phyloP scores from a whole-genome alignment of 2,329 filamentous ascomycete genomes.

The Shiraia bambusicola region DNA sequence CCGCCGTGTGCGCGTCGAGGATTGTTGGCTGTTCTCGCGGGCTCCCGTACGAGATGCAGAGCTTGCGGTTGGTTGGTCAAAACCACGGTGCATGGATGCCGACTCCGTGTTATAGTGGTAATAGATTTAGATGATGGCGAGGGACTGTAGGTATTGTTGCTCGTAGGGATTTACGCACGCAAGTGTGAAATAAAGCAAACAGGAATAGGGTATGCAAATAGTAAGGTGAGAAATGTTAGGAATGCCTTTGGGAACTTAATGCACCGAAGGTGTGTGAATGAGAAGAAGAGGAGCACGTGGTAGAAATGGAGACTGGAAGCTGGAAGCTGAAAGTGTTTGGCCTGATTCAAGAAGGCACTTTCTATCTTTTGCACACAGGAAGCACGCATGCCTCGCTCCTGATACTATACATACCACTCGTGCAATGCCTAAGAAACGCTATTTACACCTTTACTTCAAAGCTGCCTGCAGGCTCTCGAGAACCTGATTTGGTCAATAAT shows the following conservation, averaged over 20 bases:
- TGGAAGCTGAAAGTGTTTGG: conserved; percentile 24
- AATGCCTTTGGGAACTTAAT: conserved; percentile 19
- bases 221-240: conserved; percentile 15
- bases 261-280: conserved; percentile 15
- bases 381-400: conserved; percentile 30
- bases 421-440: conserved; percentile 31
- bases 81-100: conserved; percentile 24
- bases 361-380: conserved; percentile 36
- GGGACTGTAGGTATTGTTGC: too few species aligned
- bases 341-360: conserved; percentile 30
- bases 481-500: conserved; percentile 59
- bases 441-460: conserved; percentile 70
- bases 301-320: conserved; percentile 5
- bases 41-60: conserved; percentile 17
- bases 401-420: conserved; percentile 42
- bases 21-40: conserved; percentile 15
- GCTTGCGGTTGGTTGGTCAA: conserved; percentile 21
- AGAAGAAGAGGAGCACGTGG: conserved; percentile 6
- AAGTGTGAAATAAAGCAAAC: not conserved
- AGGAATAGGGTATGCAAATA: not conserved
- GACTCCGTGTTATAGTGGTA: not conserved
- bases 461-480: conserved; percentile 79
- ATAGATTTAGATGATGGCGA: not conserved
- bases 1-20: conserved; percentile 13
- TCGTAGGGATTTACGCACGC: not conserved